phyloP scores from a whole-genome alignment of 768 basidiomycete genomes.

The Phlebiopsis flavidoalba region DNA sequence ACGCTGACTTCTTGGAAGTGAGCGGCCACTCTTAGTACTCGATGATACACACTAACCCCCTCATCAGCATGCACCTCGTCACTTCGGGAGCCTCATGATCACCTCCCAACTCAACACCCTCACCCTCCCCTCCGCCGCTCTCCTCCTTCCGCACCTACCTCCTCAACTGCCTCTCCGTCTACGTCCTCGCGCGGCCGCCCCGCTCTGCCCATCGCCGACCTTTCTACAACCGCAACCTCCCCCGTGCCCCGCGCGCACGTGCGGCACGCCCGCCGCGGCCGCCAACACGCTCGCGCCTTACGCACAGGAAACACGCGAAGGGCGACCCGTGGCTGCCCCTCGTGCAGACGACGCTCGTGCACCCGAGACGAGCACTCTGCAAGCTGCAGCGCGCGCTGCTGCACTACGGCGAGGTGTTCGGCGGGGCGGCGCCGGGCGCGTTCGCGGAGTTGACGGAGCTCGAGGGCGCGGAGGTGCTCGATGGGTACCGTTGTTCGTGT shows the following conservation, averaged over 20 bases:
- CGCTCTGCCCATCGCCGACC: conserved; percentile 36
- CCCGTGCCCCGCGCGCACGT: conserved; percentile 13
- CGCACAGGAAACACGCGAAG: no score
- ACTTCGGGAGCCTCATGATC: conserved; percentile 63
- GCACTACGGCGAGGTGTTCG: conserved; percentile 42
- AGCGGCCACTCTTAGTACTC: no score
- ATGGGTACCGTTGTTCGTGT: conserved; percentile 65
- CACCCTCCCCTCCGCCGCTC: conserved; percentile 37
- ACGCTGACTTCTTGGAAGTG: conserved; percentile 53
- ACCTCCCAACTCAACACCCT: conserved; percentile 36
- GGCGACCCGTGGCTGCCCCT: conserved; percentile 59
- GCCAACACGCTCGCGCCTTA: conserved; percentile 30
- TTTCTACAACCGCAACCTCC: conserved; percentile 34
- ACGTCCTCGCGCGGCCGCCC: conserved; percentile 49
- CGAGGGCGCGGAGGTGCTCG: conserved; percentile 44
- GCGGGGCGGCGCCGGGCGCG: conserved; percentile 28
- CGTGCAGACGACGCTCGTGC: conserved; percentile 44
- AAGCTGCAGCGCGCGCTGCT: conserved; percentile 47
- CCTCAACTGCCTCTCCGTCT: conserved; percentile 44
- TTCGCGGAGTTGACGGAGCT: conserved; percentile 28
- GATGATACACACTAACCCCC: neutral
- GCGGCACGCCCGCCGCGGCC: conserved; percentile 26
- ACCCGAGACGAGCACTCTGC: conserved; percentile 57
- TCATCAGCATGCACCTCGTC: conserved; percentile 53
- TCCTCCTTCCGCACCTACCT: conserved; percentile 61